A percentile compares a stretch with the other conserved stretches of the same genome.
Conservation (phyloP, 2,329 filamentous ascomycete species). For the Beauveria pseudobassiana region DNA sequence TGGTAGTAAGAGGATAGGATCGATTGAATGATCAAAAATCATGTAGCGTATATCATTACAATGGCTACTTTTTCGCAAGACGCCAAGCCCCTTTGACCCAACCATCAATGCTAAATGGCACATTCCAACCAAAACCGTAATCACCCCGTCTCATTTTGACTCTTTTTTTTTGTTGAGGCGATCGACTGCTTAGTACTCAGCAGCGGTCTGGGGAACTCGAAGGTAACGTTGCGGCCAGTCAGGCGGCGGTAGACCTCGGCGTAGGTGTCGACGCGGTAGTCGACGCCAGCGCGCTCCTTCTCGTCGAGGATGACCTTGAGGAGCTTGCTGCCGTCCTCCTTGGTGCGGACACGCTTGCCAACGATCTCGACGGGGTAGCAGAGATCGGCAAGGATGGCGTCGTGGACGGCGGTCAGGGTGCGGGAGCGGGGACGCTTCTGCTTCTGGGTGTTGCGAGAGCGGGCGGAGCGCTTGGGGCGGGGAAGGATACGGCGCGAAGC, state of each 20-base stretch:
- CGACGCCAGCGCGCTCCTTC: constrained; percentile 99
- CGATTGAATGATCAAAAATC: constrained; percentile 8
- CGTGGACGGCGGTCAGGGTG: constrained; percentile 97
- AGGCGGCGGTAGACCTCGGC: constrained; percentile 98
- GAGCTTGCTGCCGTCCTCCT: constrained; percentile 97
- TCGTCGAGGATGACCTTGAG: constrained; percentile 99
- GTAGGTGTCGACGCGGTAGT: constrained; percentile 99
- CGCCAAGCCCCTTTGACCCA: constrained; percentile 40
- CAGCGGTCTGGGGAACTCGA: constrained; percentile 87
- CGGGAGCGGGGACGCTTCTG: constrained; percentile 98
- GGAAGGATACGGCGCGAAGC: constrained; percentile 98
- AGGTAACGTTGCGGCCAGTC: constrained; percentile 92
- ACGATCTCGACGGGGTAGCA: constrained; percentile 99
- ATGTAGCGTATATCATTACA: constrained; percentile 29
- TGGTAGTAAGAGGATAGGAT: constrained; percentile 4
- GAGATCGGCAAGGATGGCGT: constrained; percentile 94
- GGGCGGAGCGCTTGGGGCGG: constrained; percentile 96
- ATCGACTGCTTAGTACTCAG: constrained; percentile 65
- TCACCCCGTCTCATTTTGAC: constrained; percentile 15
- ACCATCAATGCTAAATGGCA: constrained; percentile 27
- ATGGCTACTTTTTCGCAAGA: constrained; percentile 41
- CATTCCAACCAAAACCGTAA: constrained; percentile 20
- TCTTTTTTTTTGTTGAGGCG: not conserved
- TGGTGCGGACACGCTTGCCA: constrained; percentile 96
- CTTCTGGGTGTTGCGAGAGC: constrained; percentile 90